Evolutionary conservation across 1,284 basidiomycete genomes (phyloP).

Genomic region (Ganoderma boninense): DNA sequence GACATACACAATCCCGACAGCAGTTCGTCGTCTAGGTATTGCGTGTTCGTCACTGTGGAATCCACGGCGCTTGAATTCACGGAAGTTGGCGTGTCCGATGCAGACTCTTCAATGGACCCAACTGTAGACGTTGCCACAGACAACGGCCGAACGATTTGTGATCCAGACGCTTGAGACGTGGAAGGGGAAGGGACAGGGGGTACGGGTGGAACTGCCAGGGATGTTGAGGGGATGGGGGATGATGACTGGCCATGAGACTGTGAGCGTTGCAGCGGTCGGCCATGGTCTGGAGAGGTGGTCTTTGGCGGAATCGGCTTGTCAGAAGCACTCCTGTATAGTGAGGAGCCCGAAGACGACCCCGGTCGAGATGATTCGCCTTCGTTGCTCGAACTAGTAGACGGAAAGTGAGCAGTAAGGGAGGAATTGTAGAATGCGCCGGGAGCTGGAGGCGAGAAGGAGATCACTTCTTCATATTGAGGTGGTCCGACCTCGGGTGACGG

Average conservation of each 20-base stretch:
- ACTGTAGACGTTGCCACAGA: conserved; percentile 15
- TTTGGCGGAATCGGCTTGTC: conserved; percentile 24
- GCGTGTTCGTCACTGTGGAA: conserved; percentile 51
- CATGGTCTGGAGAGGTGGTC: conserved; percentile 8
- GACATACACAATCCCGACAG: conserved; percentile 71
- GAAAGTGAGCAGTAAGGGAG: conserved; percentile 11
- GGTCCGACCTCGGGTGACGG: conserved; percentile 8
- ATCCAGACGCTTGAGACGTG: conserved; percentile 4
- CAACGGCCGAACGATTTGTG: neutral
- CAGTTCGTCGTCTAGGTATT: conserved; percentile 69
- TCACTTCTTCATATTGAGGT: conserved; percentile 32
- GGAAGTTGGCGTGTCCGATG: conserved; percentile 1
- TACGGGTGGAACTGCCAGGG: conserved; percentile 13
- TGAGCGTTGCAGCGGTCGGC: conserved; percentile 19
- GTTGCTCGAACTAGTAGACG: neutral
- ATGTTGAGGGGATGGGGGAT: conserved; percentile 7
- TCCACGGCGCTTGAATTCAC: conserved; percentile 12
- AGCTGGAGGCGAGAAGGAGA: conserved; percentile 17
- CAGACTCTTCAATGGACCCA: conserved; percentile 23
- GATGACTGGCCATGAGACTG: conserved; percentile 23
- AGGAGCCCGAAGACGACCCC: conserved; percentile 4
- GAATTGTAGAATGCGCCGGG: conserved; percentile 22
- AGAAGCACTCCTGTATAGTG: conserved; percentile 26
- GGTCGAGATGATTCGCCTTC: conserved; percentile 8
- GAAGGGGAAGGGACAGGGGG: conserved; percentile 8